Evolutionary conservation across 371 early-diverging fungal species (phyloP).

Genomic region (Mortierella sp.): DNA sequence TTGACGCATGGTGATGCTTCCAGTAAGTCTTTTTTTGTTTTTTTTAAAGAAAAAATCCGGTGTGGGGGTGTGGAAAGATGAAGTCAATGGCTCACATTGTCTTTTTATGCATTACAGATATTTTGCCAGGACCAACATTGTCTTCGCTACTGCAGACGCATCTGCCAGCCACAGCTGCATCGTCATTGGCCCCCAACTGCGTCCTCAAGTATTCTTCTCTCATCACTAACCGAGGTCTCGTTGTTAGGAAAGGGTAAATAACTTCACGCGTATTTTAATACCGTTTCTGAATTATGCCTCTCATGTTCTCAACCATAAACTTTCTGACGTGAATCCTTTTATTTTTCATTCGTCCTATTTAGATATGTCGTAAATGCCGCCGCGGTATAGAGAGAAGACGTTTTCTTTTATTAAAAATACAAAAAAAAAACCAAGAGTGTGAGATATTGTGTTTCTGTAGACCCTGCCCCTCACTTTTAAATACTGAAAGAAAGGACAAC

Average conservation of each 20-base stretch:
- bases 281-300: background rate
- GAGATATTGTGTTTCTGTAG: too few relatives aligned
- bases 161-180: slow-evolving; percentile 46
- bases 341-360: background rate
- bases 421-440: too few relatives aligned
- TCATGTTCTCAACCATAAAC: background rate
- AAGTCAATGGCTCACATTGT: background rate
- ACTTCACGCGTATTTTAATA: background rate
- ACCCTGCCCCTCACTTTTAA: too few relatives aligned
- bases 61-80: background rate
- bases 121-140: slow-evolving; percentile 56
- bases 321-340: background rate
- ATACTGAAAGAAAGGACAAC: too few relatives aligned
- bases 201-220: slow-evolving; percentile 69
- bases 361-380: slow-evolving; percentile 23
- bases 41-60: too few relatives aligned
- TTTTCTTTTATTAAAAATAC: too few relatives aligned
- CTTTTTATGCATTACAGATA: slow-evolving; percentile 7
- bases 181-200: slow-evolving; percentile 37
- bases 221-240: slow-evolving; percentile 59
- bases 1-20: slow-evolving; percentile 63
- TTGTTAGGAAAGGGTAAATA: slow-evolving; percentile 66
- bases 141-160: slow-evolving; percentile 48
- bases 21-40: background rate
- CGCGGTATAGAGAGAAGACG: too few relatives aligned